Conservation (phyloP, 1,284 basidiomycete genomes). For the Sphagnurus paluster region DNA sequence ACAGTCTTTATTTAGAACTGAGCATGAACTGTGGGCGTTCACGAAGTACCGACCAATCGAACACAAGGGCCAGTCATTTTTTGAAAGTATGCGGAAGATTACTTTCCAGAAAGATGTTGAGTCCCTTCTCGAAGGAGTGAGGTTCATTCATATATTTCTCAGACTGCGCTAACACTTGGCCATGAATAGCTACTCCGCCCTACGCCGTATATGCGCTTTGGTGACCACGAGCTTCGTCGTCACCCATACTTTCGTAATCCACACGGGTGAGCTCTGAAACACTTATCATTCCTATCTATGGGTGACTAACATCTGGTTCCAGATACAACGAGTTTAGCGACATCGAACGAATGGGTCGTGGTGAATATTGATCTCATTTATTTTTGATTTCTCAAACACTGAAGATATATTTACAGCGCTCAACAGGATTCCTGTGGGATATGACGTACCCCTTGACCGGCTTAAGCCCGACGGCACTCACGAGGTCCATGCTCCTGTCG, state of each 20-base stretch:
- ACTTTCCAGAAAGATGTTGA: neutral
- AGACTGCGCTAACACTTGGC: neutral
- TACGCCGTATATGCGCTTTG: constrained; percentile 3
- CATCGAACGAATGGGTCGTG: constrained; percentile 10
- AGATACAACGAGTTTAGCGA: constrained; percentile 13
- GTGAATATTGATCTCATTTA: constrained; percentile 2
- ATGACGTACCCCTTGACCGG: constrained; percentile 10
- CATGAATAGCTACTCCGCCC: constrained; percentile 7
- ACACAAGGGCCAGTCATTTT: constrained; percentile 5
- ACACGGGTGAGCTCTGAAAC: constrained; percentile 11
- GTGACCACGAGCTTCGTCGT: constrained; percentile 5
- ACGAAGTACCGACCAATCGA: constrained; percentile 2
- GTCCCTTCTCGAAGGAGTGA: constrained; percentile 12
- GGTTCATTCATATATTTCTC: neutral
- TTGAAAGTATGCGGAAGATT: neutral
- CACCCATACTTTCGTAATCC: constrained; percentile 10
- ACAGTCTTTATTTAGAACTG: constrained; percentile 13
- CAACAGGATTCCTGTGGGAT: constrained; percentile 7
- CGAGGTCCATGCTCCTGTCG: constrained; percentile 6
- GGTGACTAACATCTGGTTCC: neutral
- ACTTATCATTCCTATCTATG: no score
- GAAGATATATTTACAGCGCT: constrained; percentile 3
- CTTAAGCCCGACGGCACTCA: constrained; percentile 3
- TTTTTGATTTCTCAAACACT: neutral
- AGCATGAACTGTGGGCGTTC: constrained; percentile 9